phyloP scores from a whole-genome alignment of 208 protist genomes.

The Leishmania tarentolae region DNA sequence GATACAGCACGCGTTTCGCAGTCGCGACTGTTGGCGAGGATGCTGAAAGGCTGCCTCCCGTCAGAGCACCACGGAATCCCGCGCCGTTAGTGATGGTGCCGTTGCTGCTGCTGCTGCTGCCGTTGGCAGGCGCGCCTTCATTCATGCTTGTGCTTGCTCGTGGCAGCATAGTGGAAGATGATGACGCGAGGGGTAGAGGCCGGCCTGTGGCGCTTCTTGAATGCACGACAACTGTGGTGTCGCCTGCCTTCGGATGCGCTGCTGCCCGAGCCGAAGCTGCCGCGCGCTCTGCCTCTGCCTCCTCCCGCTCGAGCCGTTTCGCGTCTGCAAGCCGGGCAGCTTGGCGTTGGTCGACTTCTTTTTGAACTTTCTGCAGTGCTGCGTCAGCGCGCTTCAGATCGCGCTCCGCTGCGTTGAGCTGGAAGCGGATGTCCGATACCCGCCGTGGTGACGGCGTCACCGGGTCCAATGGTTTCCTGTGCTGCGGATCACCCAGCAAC shows the following conservation, averaged over 20 bases:
- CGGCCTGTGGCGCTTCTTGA: background rate
- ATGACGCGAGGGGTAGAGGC: conserved; percentile 2
- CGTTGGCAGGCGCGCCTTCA: background rate
- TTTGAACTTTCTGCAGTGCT: conserved; percentile 38
- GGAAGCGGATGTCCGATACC: conserved; percentile 34
- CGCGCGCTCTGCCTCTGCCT: conserved; percentile 7
- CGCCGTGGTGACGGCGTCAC: background rate
- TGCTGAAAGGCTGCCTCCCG: background rate
- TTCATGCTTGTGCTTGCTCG: background rate
- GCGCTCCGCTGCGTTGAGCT: conserved; percentile 39
- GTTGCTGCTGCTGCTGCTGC: background rate
- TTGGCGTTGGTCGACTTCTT: conserved; percentile 46
- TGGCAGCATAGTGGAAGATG: background rate
- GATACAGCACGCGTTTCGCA: conserved; percentile 24
- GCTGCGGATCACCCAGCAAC: conserved; percentile 1
- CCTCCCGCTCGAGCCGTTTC: conserved; percentile 19
- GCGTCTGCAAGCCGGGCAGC: conserved; percentile 34
- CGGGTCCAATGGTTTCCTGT: background rate
- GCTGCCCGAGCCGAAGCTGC: conserved; percentile 6
- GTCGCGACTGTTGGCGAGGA: background rate
- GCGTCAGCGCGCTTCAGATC: conserved; percentile 46
- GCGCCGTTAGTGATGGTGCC: background rate
- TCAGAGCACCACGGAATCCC: background rate
- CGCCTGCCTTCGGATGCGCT: background rate
- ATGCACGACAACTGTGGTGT: background rate